Percentiles rank a stretch among this genome's conserved stretches.
These are phyloP conservation scores for Hyaloperonospora arabidopsidis DNA, from an alignment of 352 stramenopile species.

Conservation along the genomic window DNA sequence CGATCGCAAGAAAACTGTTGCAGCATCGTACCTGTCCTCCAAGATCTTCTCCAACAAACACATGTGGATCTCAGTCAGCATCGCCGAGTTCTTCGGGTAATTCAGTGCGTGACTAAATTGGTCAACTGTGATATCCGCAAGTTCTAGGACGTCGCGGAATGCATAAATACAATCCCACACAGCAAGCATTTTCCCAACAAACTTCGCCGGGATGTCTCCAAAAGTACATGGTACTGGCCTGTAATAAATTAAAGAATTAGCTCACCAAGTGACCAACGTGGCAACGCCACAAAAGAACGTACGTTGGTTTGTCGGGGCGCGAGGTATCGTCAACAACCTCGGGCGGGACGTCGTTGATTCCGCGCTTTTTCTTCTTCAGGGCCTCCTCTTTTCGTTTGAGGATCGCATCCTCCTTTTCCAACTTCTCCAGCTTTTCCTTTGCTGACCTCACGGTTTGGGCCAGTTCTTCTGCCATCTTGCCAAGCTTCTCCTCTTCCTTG, in stretches of 20 bases:
- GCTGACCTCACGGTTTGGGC: conserved; percentile 61
- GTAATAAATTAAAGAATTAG: conserved; percentile 6
- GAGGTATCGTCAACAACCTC: conserved; percentile 33
- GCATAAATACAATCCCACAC: conserved; percentile 76
- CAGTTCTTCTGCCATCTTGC: conserved; percentile 68
- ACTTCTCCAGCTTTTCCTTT: conserved; percentile 80
- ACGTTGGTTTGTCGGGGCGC: conserved; percentile 57
- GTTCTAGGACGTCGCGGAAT: conserved; percentile 56
- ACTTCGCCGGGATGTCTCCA: conserved; percentile 34
- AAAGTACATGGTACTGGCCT: conserved; percentile 56
- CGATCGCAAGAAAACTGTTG: background rate
- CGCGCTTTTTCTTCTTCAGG: conserved; percentile 75
- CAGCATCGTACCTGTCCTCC: conserved; percentile 39
- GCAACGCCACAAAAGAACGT: conserved; percentile 17
- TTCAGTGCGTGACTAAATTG: conserved; percentile 52
- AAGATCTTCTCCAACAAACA: conserved; percentile 75
- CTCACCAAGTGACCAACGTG: background rate
- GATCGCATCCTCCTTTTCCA: conserved; percentile 78
- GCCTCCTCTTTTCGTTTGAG: conserved; percentile 76
- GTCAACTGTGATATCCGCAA: conserved; percentile 54
- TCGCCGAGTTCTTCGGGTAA: conserved; percentile 32
- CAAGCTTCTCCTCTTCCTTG: conserved; percentile 82
- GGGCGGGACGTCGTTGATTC: conserved; percentile 35
- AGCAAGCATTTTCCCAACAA: conserved; percentile 49
- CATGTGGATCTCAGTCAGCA: conserved; percentile 80